Conservation (phyloP, 768 basidiomycete genomes). For the Amanita fuliginea region DNA sequence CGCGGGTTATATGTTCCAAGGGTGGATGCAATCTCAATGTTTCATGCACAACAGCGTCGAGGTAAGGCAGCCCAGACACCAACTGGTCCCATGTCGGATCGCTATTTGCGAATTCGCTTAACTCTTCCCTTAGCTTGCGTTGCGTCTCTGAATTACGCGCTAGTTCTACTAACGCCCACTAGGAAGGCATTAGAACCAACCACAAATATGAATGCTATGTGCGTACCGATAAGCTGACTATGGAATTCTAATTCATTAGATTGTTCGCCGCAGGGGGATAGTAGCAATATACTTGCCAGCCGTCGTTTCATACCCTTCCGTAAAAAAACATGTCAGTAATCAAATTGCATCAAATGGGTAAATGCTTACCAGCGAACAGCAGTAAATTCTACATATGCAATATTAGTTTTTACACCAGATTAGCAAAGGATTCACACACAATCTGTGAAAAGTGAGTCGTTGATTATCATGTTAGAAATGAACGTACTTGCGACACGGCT, state of each 20-base stretch:
- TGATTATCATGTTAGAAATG: background rate
- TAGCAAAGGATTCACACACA: background rate
- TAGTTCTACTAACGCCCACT: conserved; percentile 17
- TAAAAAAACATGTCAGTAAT: background rate
- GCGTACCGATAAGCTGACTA: background rate
- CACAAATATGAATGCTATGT: background rate
- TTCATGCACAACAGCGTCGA: conserved; percentile 31
- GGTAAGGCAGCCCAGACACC: conserved; percentile 30
- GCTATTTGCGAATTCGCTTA: conserved; percentile 7
- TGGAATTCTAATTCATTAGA: background rate
- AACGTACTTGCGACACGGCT: background rate
- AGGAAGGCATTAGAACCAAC: background rate
- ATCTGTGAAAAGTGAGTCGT: background rate
- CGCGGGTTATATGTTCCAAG: conserved; percentile 16
- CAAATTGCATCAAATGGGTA: background rate
- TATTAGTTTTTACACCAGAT: background rate
- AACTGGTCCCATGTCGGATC: conserved; percentile 32
- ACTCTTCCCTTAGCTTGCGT: conserved; percentile 11
- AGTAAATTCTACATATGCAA: background rate
- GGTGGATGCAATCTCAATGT: conserved; percentile 27
- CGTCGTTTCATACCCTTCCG: background rate
- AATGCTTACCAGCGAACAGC: background rate
- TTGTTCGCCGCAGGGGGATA: background rate
- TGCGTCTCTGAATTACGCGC: conserved; percentile 12
- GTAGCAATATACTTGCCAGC: conserved; percentile 22